Evolutionary conservation across 2,329 filamentous ascomycete genomes (phyloP).

Genomic region (Penicillium hesseltinei): DNA sequence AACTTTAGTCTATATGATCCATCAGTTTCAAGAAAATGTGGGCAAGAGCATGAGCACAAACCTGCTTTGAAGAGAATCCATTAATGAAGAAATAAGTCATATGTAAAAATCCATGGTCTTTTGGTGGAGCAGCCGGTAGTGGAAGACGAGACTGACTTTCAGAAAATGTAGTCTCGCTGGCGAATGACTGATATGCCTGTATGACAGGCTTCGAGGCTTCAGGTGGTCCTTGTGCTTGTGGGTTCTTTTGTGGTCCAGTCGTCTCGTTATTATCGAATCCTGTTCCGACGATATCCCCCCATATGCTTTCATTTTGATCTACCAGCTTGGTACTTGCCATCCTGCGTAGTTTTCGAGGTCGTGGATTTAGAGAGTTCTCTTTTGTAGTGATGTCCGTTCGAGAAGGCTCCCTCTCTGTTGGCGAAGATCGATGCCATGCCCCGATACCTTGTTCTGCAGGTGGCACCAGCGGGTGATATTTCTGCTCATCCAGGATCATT

Average conservation of each 20-base stretch:
- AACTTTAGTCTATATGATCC: conserved; percentile 30
- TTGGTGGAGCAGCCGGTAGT: conserved; percentile 19
- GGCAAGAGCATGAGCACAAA: conserved; percentile 31
- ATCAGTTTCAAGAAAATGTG: conserved; percentile 12
- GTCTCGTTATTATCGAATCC: conserved; percentile 31
- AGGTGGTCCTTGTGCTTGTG: conserved; percentile 17
- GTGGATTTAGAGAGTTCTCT: conserved; percentile 53
- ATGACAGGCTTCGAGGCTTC: conserved; percentile 22
- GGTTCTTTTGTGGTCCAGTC: conserved; percentile 28
- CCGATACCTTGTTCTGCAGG: conserved; percentile 69
- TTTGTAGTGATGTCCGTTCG: conserved; percentile 33
- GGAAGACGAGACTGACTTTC: conserved; percentile 26
- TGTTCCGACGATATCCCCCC: conserved; percentile 77
- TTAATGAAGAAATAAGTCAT: conserved; percentile 59
- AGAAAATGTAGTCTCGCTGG: conserved; percentile 37
- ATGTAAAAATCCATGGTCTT: conserved; percentile 52
- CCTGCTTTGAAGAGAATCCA: conserved; percentile 57
- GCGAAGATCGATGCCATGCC: conserved; percentile 64
- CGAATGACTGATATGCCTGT: conserved; percentile 39
- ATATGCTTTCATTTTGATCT: conserved; percentile 78
- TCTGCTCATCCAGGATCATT: conserved; percentile 85
- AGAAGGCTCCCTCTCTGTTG: conserved; percentile 14
- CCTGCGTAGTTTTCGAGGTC: conserved; percentile 78
- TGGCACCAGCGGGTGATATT: conserved; percentile 74
- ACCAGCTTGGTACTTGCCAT: conserved; percentile 81